phyloP scores from a whole-genome alignment of 1,284 basidiomycete species.

The Microbotryum violaceum region DNA sequence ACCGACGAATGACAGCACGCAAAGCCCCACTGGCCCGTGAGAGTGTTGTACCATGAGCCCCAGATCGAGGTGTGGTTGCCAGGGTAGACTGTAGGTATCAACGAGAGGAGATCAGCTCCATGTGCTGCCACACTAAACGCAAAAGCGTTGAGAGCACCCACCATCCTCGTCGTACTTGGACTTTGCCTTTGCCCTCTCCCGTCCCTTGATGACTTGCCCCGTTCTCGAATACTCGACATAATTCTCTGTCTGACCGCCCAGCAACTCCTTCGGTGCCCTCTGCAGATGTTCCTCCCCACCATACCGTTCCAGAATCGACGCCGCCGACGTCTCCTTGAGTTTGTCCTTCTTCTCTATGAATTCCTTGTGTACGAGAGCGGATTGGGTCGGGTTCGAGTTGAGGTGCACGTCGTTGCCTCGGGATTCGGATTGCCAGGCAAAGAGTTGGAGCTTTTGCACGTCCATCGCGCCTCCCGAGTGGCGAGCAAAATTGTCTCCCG shows the following conservation, averaged over 20 bases:
- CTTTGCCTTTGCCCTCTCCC: slow-evolving; percentile 69
- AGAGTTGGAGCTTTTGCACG: slow-evolving; percentile 84
- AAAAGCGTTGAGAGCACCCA: slow-evolving; percentile 42
- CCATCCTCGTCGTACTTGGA: slow-evolving; percentile 95
- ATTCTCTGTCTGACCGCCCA: slow-evolving; percentile 89
- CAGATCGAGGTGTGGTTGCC: slow-evolving; percentile 92
- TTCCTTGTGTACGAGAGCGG: slow-evolving; percentile 81
- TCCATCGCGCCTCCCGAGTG: slow-evolving; percentile 83
- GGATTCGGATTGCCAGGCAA: slow-evolving; percentile 92
- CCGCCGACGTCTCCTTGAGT: slow-evolving; percentile 76
- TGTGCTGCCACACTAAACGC: too few relatives aligned
- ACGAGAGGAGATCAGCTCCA: slow-evolving; percentile 1
- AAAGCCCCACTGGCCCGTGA: slow-evolving; percentile 77
- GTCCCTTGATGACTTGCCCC: slow-evolving; percentile 86
- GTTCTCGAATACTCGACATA: slow-evolving; percentile 95
- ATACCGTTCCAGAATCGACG: slow-evolving; percentile 78
- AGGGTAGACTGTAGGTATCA: slow-evolving; percentile 55
- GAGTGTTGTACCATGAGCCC: slow-evolving; percentile 86
- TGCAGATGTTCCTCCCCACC: slow-evolving; percentile 92
- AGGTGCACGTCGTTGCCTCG: slow-evolving; percentile 91
- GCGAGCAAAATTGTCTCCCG: slow-evolving; percentile 92
- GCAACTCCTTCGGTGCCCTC: slow-evolving; percentile 74
- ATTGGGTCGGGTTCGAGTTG: slow-evolving; percentile 93
- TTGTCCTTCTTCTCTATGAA: slow-evolving; percentile 88
- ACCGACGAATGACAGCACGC: slow-evolving; percentile 84